phyloP scores from a whole-genome alignment of 2,329 filamentous ascomycete species.

The Cercospora brassicicola region DNA sequence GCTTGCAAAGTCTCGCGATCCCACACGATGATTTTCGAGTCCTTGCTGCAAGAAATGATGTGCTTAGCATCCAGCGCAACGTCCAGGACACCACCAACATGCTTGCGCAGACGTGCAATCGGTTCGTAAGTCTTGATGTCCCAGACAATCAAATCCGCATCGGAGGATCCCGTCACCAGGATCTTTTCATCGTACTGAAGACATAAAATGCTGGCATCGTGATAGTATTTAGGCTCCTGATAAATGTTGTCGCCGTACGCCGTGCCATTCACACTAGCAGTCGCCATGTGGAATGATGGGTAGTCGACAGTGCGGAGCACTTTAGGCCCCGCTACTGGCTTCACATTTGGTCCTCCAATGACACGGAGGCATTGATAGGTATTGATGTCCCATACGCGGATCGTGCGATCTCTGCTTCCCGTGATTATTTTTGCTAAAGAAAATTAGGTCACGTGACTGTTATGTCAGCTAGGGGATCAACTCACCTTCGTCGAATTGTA shows the following conservation, averaged over 20 bases:
- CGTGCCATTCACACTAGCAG: slow-evolving; percentile 51
- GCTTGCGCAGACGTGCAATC: slow-evolving; percentile 72
- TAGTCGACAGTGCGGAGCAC: slow-evolving; percentile 47
- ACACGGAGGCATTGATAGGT: slow-evolving; percentile 82
- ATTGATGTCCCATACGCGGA: slow-evolving; percentile 93
- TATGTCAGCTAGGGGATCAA: too few relatives aligned
- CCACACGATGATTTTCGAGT: slow-evolving; percentile 92
- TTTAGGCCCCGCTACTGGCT: slow-evolving; percentile 49
- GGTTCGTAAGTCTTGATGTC: slow-evolving; percentile 79
- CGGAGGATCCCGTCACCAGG: slow-evolving; percentile 91
- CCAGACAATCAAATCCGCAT: slow-evolving; percentile 88
- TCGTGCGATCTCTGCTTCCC: slow-evolving; percentile 90
- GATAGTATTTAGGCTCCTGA: slow-evolving; percentile 58
- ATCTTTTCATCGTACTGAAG: slow-evolving; percentile 92
- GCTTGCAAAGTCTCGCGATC: slow-evolving; percentile 75
- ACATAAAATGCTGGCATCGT: slow-evolving; percentile 90
- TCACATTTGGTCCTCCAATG: slow-evolving; percentile 72
- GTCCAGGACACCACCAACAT: slow-evolving; percentile 87
- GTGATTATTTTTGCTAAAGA: slow-evolving; percentile 76
- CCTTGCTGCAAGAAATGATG: slow-evolving; percentile 97
- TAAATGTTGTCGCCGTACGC: slow-evolving; percentile 49
- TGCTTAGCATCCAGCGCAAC: slow-evolving; percentile 88
- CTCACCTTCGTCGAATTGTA: slow-evolving; percentile 87
- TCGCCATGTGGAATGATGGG: slow-evolving; percentile 42
- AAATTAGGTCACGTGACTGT: too few relatives aligned